These are phyloP conservation scores for Mortierella antarctica DNA, from an alignment of 192 early-diverging fungal genomes.

Conservation along the genomic window DNA sequence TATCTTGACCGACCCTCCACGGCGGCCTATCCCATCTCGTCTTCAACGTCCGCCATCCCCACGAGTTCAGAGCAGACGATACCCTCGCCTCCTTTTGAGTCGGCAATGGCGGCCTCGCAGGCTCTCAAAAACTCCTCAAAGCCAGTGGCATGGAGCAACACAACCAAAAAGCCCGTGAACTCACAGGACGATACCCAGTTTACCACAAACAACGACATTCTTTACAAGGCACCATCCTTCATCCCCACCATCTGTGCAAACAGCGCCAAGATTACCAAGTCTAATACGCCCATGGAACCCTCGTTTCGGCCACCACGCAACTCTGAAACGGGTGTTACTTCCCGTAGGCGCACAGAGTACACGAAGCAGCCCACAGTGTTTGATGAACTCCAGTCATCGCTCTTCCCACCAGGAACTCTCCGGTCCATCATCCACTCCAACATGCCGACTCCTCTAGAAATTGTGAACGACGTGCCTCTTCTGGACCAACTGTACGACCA, in stretches of 20 bases:
- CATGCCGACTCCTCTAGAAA: conserved; percentile 35
- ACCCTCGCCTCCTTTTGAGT: background rate
- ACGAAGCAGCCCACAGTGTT: conserved; percentile 24
- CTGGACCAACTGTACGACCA: conserved; percentile 34
- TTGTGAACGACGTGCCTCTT: conserved; percentile 41
- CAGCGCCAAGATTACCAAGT: conserved; percentile 5
- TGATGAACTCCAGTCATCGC: conserved; percentile 49
- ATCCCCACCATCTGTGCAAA: background rate
- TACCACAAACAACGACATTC: conserved; percentile 25
- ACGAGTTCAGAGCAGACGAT: background rate
- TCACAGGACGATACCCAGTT: conserved; percentile 18
- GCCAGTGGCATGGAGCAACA: background rate
- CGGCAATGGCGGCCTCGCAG: too few species aligned
- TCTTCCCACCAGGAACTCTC: conserved; percentile 50
- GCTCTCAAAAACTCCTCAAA: too few species aligned
- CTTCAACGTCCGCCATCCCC: conserved; percentile 8
- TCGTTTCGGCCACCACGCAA: conserved; percentile 7
- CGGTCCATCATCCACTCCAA: conserved; percentile 33
- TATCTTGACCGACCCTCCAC: conserved; percentile 9
- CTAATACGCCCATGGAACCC: conserved; percentile 8
- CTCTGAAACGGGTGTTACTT: conserved; percentile 5
- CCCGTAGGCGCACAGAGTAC: conserved; percentile 14
- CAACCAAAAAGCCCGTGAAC: background rate
- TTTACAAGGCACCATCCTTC: conserved; percentile 25
- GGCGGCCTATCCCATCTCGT: background rate